A percentile compares a stretch with the other conserved stretches of the same genome.
Conservation (phyloP, 176 grass and related monocot genomes). For the Guadua angustifolia region DNA sequence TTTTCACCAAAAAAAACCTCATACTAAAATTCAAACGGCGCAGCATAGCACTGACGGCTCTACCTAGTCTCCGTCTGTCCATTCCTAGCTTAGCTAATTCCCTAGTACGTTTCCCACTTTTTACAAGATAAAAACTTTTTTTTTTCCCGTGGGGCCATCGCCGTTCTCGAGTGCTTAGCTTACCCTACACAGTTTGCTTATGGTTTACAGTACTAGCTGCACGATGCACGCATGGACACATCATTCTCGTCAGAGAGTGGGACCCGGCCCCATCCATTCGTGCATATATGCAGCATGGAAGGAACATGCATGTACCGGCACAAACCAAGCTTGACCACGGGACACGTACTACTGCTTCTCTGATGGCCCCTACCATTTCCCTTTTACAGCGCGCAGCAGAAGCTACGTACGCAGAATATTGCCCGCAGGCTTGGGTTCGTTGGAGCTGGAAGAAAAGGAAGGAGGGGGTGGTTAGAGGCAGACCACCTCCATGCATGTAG, state of each 20-base stretch:
- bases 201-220: background rate
- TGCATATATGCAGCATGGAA: background rate
- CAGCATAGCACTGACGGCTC: too few relatives aligned
- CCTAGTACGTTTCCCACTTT: background rate
- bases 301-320: background rate
- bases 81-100: background rate
- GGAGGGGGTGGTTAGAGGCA: too few relatives aligned
- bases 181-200: background rate
- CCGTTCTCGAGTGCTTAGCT: background rate
- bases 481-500: constrained; percentile 14
- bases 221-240: background rate
- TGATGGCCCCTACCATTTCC: background rate
- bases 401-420: background rate
- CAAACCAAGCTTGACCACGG: background rate
- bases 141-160: background rate
- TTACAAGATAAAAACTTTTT: background rate
- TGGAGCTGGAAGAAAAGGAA: background rate
- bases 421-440: background rate
- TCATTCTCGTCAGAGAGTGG: background rate
- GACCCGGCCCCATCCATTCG: background rate
- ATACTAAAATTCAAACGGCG: too few relatives aligned
- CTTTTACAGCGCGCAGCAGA: background rate
- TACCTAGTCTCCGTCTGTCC: too few relatives aligned
- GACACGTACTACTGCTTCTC: background rate
- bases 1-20: too few relatives aligned